Percentiles rank a stretch among this genome's conserved stretches.
Conservation (phyloP, 441 rosid species). For the Bruguiera hainesii region DNA sequence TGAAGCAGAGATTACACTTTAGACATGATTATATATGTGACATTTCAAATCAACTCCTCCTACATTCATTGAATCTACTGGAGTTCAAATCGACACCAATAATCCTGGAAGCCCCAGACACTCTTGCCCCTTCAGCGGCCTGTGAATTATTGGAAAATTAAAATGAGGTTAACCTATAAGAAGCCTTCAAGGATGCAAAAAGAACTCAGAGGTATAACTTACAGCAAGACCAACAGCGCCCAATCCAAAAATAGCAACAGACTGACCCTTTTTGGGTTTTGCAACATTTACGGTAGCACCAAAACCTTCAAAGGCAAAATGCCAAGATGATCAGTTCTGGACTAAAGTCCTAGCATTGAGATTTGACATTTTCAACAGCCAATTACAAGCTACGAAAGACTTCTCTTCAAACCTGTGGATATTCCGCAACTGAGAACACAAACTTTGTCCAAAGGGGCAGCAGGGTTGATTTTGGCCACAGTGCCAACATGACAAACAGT, state of each 20-base stretch:
- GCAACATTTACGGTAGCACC: constrained; percentile 89
- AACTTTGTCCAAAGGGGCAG: constrained; percentile 85
- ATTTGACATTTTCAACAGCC: background rate
- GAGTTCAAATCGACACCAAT: constrained; percentile 82
- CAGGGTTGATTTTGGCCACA: constrained; percentile 79
- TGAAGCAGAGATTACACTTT: background rate
- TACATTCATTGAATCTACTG: constrained; percentile 53
- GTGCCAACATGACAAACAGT: constrained; percentile 76
- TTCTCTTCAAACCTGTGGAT: constrained; percentile 51
- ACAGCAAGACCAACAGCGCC: constrained; percentile 93
- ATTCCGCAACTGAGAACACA: constrained; percentile 83
- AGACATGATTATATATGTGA: background rate
- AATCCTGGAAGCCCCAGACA: constrained; percentile 68
- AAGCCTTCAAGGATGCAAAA: background rate
- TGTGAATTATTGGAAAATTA: constrained; percentile 7
- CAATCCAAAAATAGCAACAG: constrained; percentile 76
- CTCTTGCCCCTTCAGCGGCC: constrained; percentile 93
- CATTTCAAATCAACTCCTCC: background rate
- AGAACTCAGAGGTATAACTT: constrained; percentile 12
- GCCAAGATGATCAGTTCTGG: background rate
- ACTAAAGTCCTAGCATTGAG: too few relatives aligned
- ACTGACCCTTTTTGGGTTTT: constrained; percentile 63
- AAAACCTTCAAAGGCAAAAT: constrained; percentile 35
- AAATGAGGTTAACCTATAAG: background rate
- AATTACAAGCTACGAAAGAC: background rate